A percentile compares a stretch with the other conserved stretches of the same genome.
phyloP scores from a whole-genome alignment of 2,329 filamentous ascomycete genomes.

The Metarhizium anisopliae region DNA sequence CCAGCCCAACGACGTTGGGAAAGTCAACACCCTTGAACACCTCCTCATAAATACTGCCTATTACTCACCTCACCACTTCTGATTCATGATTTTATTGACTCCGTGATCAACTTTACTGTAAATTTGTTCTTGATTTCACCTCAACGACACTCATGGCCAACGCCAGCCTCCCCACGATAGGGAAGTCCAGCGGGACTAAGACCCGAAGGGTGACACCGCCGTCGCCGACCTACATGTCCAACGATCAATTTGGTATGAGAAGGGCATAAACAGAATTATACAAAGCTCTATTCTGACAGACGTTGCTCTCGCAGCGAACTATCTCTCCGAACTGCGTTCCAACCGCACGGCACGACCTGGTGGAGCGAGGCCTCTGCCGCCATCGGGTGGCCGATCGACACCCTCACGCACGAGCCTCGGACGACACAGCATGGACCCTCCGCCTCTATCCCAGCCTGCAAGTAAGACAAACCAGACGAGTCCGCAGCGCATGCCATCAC shows the following conservation, averaged over 20 bases:
- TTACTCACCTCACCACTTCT: not conserved
- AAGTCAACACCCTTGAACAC: constrained; percentile 7
- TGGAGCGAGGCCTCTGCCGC: constrained; percentile 57
- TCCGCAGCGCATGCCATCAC: constrained; percentile 18
- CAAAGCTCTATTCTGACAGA: not conserved
- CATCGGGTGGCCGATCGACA: constrained; percentile 20
- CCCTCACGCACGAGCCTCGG: constrained; percentile 20
- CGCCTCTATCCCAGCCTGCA: constrained; percentile 19
- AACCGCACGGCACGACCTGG: constrained; percentile 60
- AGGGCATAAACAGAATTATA: not conserved
- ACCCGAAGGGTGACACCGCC: constrained; percentile 51
- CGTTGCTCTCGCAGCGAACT: constrained; percentile 43
- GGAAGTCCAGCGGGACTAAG: constrained; percentile 23
- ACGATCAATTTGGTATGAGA: constrained; percentile 54
- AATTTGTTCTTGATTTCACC: not conserved
- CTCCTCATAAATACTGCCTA: not conserved
- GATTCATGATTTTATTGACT: not conserved
- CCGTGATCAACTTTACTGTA: not conserved
- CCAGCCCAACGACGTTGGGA: constrained; percentile 1
- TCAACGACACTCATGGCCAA: not conserved
- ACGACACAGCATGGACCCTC: constrained; percentile 21
- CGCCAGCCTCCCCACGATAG: constrained; percentile 12
- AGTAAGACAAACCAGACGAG: constrained; percentile 14
- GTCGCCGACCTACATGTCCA: constrained; percentile 55
- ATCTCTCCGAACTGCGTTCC: constrained; percentile 61